A percentile compares a stretch with the other conserved stretches of the same genome.
phyloP scores from a whole-genome alignment of 1,284 basidiomycete species.

The Apiotrichum gamsii region DNA sequence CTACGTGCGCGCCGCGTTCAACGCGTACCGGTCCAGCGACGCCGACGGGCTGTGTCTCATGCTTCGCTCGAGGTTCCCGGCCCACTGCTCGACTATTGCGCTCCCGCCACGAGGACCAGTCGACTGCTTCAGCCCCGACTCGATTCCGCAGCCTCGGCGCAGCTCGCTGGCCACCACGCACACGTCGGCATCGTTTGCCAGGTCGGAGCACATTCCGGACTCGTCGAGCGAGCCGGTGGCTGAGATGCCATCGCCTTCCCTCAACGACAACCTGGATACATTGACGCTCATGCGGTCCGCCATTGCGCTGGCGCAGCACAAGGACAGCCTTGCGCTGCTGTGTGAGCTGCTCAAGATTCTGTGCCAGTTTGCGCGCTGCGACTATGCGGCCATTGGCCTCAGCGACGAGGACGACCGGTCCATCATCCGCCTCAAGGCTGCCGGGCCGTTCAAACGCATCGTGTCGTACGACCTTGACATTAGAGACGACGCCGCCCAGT shows the following conservation, averaged over 20 bases:
- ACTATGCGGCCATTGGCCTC: slow-evolving; percentile 37
- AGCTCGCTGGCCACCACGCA: slow-evolving; percentile 7
- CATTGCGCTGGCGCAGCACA: slow-evolving; percentile 32
- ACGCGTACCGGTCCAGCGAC: slow-evolving; percentile 7
- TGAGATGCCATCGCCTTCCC: neutral
- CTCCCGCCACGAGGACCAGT: slow-evolving; percentile 10
- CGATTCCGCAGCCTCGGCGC: slow-evolving; percentile 2
- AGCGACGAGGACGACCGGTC: slow-evolving; percentile 21
- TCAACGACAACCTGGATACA: slow-evolving; percentile 12
- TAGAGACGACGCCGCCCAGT: slow-evolving; percentile 17
- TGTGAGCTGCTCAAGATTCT: slow-evolving; percentile 31
- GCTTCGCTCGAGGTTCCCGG: slow-evolving; percentile 14
- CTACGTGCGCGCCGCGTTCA: slow-evolving; percentile 15
- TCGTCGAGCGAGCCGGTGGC: neutral
- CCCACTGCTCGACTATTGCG: neutral
- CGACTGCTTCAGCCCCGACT: slow-evolving; percentile 10
- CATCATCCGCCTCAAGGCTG: slow-evolving; percentile 26
- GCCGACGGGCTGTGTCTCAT: slow-evolving; percentile 17
- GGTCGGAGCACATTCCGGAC: neutral
- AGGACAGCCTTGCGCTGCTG: slow-evolving; percentile 30
- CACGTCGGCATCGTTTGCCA: neutral
- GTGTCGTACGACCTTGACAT: slow-evolving; percentile 26
- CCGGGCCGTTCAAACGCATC: slow-evolving; percentile 30
- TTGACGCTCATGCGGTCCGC: slow-evolving; percentile 32
- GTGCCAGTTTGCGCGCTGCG: slow-evolving; percentile 33